phyloP scores from a whole-genome alignment of 495 filamentous ascomycete genomes.

The Penicillium malachiteum region DNA sequence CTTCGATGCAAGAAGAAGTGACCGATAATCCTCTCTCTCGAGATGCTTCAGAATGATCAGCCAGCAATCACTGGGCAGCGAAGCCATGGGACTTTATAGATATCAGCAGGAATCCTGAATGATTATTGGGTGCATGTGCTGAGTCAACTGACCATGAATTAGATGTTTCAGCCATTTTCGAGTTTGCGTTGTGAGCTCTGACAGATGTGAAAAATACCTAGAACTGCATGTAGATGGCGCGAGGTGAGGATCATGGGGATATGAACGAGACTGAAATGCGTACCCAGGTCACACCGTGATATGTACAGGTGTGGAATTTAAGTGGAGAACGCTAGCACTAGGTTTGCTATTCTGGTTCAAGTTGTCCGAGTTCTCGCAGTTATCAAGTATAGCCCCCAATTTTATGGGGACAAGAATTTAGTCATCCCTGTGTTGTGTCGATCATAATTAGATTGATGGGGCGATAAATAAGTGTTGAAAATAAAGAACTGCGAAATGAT shows the following conservation, averaged over 20 bases:
- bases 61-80: conserved; percentile 9
- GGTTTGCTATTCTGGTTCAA: not conserved
- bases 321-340: too few relatives aligned
- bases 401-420: not conserved
- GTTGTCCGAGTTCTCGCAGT: too few relatives aligned
- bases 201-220: too few relatives aligned
- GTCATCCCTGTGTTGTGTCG: not conserved
- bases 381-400: not conserved
- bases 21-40: conserved; percentile 1
- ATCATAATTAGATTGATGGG: not conserved
- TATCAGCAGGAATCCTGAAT: not conserved
- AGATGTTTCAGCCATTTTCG: too few relatives aligned
- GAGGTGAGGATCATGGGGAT: too few relatives aligned
- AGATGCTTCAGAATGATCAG: conserved; percentile 3
- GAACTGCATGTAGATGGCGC: not conserved
- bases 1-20: conserved; percentile 10
- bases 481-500: too few relatives aligned
- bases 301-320: not conserved
- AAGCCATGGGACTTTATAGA: conserved; percentile 2
- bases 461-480: not conserved
- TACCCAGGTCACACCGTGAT: too few relatives aligned
- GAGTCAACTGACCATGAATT: too few relatives aligned
- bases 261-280: too few relatives aligned
- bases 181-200: too few relatives aligned
- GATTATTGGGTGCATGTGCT: too few relatives aligned